Evolutionary conservation across 495 filamentous ascomycete genomes (phyloP), one percentile per base, ranked within the genome.

Genomic region (Aspergillus funiculosus): DNA sequence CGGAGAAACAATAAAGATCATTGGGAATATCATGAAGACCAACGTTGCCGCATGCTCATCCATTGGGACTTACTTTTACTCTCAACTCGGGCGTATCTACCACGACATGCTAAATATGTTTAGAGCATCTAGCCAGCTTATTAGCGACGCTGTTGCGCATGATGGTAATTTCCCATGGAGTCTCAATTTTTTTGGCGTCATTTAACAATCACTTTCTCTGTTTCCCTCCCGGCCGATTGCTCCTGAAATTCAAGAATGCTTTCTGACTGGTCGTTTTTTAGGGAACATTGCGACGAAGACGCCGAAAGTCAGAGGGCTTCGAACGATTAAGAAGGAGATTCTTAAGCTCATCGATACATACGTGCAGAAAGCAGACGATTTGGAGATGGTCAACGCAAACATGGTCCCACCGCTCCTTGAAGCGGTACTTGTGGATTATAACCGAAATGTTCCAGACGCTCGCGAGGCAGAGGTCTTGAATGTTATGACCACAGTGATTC

Each of bases 1-100:
- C 60, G 75, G 78, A 19, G 89, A 99, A 40, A 94, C 89, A 0
- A 96, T 99, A 65, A 97, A 96, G 68, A 80, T 99, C 48, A 85
- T 99, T 46, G 92, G 92, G 41, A 99, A 99, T 62, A 94, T 99
- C 55, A 99, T 97, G 92, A 99, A 99, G 75, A 99, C 92, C 4
- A 99, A 99, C 55, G 92, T 99, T 4, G 87, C 92, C 1, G 92
- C 92, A 10, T 97, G 92, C 60, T 87, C 85, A 19, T 97, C 94
- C 0, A 90, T 97, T 39, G 92, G 92, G 19, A 82, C 83, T 42
- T 97, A 96, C 70, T 99, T 99, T 68, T 95, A 92, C 60, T 91
- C 92, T n/a, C 92, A 99, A 62, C 94, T 99, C 58, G 94, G 90
- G 35, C 82, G 90, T 19, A 95, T 99, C 51, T 99, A 96, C 56